These are phyloP conservation scores for Hibiscus tridactylites DNA, from an alignment of 345 rosid genomes.

Conservation along the genomic window DNA sequence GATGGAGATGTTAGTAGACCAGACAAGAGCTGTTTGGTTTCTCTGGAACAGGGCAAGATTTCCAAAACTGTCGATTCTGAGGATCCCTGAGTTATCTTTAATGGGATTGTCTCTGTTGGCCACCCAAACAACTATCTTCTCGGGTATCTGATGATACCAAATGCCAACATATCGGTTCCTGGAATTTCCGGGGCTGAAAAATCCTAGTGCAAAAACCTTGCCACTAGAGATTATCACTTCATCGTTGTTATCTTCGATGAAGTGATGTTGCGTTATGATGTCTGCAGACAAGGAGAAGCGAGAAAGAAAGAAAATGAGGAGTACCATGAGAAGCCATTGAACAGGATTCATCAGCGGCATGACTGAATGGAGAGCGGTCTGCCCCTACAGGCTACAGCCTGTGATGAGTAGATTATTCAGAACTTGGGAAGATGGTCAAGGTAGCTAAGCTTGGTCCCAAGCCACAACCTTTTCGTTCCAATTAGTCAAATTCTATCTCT, in stretches of 20 bases:
- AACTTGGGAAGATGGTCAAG: too few species aligned
- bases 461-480: too few species aligned
- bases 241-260: conserved; percentile 35
- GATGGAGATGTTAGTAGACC: conserved; percentile 40
- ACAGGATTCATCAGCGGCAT: not conserved
- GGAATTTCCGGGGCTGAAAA: conserved; percentile 39
- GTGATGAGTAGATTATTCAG: too few species aligned
- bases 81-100: conserved; percentile 27
- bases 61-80: conserved; percentile 30
- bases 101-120: conserved; percentile 58
- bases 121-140: conserved; percentile 54
- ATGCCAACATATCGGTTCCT: conserved; percentile 50
- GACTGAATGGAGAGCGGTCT: too few species aligned
- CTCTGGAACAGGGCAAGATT: conserved; percentile 25
- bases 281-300: conserved; percentile 15
- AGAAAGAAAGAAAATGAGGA: conserved; percentile 13
- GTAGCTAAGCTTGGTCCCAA: too few species aligned
- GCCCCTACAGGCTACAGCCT: too few species aligned
- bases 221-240: conserved; percentile 31
- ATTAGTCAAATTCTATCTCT: too few species aligned
- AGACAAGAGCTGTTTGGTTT: conserved; percentile 28
- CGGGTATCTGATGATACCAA: conserved; percentile 41
- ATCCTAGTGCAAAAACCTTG: conserved; percentile 37
- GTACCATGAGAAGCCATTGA: not conserved
- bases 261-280: conserved; percentile 19